phyloP scores from a whole-genome alignment of 1,284 basidiomycete species.

The Cryptococcus sp. region DNA sequence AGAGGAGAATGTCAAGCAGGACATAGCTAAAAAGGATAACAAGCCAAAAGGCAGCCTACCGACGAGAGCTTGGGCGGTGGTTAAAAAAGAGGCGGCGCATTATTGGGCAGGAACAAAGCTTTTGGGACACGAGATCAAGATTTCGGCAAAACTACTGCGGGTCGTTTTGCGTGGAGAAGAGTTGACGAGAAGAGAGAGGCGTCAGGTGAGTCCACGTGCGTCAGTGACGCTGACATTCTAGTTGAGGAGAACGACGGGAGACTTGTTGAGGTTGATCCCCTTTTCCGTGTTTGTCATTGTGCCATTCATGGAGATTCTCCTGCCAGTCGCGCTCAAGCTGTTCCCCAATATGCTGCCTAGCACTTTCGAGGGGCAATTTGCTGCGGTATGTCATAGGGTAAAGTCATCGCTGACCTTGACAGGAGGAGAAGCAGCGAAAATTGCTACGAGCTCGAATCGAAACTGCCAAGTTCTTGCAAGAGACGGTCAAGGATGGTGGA shows the following conservation, averaged over 20 bases:
- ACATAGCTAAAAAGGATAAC: slow-evolving; percentile 52
- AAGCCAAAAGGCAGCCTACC: slow-evolving; percentile 35
- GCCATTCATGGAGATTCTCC: slow-evolving; percentile 96
- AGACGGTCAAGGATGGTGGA: slow-evolving; percentile 90
- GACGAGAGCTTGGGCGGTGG: slow-evolving; percentile 65
- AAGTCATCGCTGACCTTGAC: background rate
- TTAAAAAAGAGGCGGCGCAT: slow-evolving; percentile 93
- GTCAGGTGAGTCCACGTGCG: slow-evolving; percentile 60
- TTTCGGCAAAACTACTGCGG: slow-evolving; percentile 80
- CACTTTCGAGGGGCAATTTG: slow-evolving; percentile 96
- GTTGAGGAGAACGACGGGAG: slow-evolving; percentile 88
- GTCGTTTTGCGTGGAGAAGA: slow-evolving; percentile 87
- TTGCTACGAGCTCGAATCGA: slow-evolving; percentile 89
- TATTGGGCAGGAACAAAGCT: slow-evolving; percentile 98
- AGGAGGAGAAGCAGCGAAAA: slow-evolving; percentile 97
- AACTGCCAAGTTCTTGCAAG: slow-evolving; percentile 99
- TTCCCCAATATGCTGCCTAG: slow-evolving; percentile 99
- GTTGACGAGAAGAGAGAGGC: slow-evolving; percentile 84
- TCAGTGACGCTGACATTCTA: slow-evolving; percentile 38
- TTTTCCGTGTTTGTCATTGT: slow-evolving; percentile 94
- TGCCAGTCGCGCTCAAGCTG: slow-evolving; percentile 91
- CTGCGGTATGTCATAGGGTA: slow-evolving; percentile 56
- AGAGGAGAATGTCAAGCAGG: slow-evolving; percentile 53
- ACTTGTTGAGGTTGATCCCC: slow-evolving; percentile 85
- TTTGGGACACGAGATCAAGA: slow-evolving; percentile 87